A percentile compares a stretch with the other conserved stretches of the same genome.
phyloP scores from a whole-genome alignment of 163 green algal genomes.

The Volvox carteri region DNA sequence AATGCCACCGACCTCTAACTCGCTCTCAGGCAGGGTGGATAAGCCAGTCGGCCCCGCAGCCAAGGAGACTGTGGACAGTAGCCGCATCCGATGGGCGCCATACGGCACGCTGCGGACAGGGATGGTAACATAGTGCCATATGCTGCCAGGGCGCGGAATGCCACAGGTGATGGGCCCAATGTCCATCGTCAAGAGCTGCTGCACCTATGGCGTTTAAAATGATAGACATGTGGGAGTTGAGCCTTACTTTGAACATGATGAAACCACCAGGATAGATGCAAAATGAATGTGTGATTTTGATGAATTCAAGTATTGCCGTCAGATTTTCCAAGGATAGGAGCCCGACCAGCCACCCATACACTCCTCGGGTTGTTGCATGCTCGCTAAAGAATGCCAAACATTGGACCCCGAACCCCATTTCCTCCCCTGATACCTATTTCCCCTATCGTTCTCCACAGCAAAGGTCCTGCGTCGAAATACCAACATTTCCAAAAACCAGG shows the following conservation, averaged over 20 bases:
- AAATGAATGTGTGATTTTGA: not conserved
- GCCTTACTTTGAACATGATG: not conserved
- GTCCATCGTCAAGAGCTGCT: not conserved
- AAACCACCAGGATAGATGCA: not conserved
- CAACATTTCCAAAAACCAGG: not conserved
- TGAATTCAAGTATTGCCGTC: no score
- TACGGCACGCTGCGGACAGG: not conserved
- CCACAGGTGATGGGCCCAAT: constrained; percentile 8
- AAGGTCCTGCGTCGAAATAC: not conserved
- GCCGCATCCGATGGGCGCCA: not conserved
- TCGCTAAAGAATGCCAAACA: not conserved
- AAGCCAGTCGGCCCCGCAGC: not conserved
- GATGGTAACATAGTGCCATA: constrained; percentile 7
- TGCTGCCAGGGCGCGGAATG: not conserved
- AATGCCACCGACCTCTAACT: not conserved
- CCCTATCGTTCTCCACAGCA: not conserved
- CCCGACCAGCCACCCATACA: not conserved
- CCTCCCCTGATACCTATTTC: not conserved
- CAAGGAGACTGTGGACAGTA: not conserved
- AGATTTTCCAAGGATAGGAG: no score
- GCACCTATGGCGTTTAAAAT: not conserved
- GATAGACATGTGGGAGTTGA: not conserved
- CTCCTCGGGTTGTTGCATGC: not conserved
- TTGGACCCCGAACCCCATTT: not conserved
- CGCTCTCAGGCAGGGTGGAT: not conserved